Conservation (phyloP, 805 yeast genomes). For the Torulaspora maleeae region DNA sequence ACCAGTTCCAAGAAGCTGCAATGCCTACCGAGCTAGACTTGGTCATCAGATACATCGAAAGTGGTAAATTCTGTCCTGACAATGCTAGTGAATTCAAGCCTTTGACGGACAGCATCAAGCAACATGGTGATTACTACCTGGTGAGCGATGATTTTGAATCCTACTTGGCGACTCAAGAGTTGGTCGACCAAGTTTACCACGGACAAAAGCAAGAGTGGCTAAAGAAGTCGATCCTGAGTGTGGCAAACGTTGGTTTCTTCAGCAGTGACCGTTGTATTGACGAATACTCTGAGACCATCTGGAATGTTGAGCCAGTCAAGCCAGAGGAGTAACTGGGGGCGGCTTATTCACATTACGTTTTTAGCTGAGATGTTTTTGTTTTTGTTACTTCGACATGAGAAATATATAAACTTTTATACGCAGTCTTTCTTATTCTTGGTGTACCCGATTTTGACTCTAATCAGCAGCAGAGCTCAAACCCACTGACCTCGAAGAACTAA, state of each 20-base stretch:
- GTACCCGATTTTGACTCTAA: too few species aligned
- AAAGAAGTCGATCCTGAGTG: slow-evolving; percentile 68
- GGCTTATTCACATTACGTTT: too few species aligned
- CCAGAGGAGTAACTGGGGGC: slow-evolving; percentile 12
- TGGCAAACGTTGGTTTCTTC: slow-evolving; percentile 92
- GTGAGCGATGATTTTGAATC: slow-evolving; percentile 88
- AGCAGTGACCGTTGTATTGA: slow-evolving; percentile 85
- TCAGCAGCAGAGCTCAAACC: too few species aligned
- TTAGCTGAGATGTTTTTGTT: background rate
- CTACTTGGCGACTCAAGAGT: slow-evolving; percentile 73
- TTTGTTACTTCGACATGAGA: background rate
- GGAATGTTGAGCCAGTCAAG: slow-evolving; percentile 78
- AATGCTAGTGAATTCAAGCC: slow-evolving; percentile 55
- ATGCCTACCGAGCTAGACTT: slow-evolving; percentile 55
- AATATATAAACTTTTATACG: background rate
- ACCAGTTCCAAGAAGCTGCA: slow-evolving; percentile 50
- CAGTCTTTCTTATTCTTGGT: too few species aligned
- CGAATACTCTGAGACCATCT: slow-evolving; percentile 86
- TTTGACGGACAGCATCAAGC: slow-evolving; percentile 61
- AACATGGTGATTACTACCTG: slow-evolving; percentile 80
- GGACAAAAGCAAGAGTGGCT: slow-evolving; percentile 67
- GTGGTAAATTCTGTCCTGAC: slow-evolving; percentile 66
- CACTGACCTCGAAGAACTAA: too few species aligned
- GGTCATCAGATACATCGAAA: slow-evolving; percentile 64
- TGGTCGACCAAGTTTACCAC: slow-evolving; percentile 66